Base-by-base conservation (phyloP, 1,284 basidiomycete species). In the Melanopsichium pennsylvanicum region DNA sequence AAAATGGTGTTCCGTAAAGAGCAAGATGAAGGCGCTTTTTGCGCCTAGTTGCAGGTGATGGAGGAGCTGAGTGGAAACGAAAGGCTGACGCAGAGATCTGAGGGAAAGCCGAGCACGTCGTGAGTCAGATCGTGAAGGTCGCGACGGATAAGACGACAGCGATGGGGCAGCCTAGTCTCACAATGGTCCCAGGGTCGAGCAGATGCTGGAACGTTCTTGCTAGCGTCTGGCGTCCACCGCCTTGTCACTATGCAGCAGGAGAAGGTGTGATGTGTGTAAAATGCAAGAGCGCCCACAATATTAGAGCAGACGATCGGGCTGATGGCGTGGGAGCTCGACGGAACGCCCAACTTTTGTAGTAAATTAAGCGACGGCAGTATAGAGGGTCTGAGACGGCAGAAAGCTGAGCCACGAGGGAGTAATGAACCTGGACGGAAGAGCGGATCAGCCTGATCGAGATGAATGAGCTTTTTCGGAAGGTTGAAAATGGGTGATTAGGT, bases 1-100 rank as follows among this genome's bases (percentile, higher is more conserved):
- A 32, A 31, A 29, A 27, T 45, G 27, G 13, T 29, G 23, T 27
- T 26, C 37, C 36, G 26, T 22, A 19, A 37, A 13, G 33, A 16
- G n/a, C n/a, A 23, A 35, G 23, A 52, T 60, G 44, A 60, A 40
- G 29, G 19, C 23, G 21, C 21, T n/a, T 27, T n/a, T 35, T 32
- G 19, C 56, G 56, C 43, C 56, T 22, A 59, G 27, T 16, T 47
- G 56, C 56, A 59, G 56, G 11, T 36, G 43, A 26, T 23, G 38
- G 36, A 13, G 18, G 41, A n/a, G n/a, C n/a, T n/a, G n/a, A n/a
- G n/a, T n/a, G n/a, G n/a, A n/a, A n/a, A n/a, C n/a, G n/a, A n/a
- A n/a, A n/a, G n/a, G n/a, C n/a, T n/a, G 34, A 36, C 19, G 33
- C n/a, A 35, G 33, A n/a, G 22, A 18, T 22, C 11, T 22, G 23